These are phyloP conservation scores for Flammula alnicola DNA, from an alignment of 1,284 basidiomycete species.

Conservation along the genomic window DNA sequence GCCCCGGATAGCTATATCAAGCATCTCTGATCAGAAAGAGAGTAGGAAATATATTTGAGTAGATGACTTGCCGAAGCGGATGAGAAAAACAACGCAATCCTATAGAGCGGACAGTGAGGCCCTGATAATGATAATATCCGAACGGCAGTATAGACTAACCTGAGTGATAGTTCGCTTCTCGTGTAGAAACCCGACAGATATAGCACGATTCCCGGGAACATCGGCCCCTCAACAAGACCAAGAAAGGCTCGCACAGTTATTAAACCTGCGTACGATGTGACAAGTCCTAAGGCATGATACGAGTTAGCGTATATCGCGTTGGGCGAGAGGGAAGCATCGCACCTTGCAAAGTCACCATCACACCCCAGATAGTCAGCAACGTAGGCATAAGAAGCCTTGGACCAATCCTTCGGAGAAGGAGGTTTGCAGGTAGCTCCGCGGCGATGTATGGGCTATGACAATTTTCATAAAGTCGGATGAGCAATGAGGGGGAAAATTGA, in stretches of 20 bases:
- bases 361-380: constrained; percentile 56
- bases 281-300: constrained; percentile 44
- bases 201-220: constrained; percentile 60
- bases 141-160: constrained; percentile 36
- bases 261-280: constrained; percentile 52
- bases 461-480: neutral
- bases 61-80: constrained; percentile 46
- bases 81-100: constrained; percentile 49
- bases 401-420: constrained; percentile 53
- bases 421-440: constrained; percentile 59
- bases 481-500: neutral
- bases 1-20: constrained; percentile 47
- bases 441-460: constrained; percentile 53
- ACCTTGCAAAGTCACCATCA: constrained; percentile 56
- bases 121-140: constrained; percentile 4
- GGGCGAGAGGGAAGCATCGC: neutral
- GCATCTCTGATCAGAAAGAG: neutral
- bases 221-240: constrained; percentile 57
- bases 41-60: neutral
- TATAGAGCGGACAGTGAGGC: constrained; percentile 17
- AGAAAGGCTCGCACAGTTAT: constrained; percentile 58
- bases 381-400: constrained; percentile 54
- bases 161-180: constrained; percentile 53
- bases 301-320: neutral
- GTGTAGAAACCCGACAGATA: constrained; percentile 60